Conservation (phyloP, 2,329 filamentous ascomycete species). For the Neopestalotiopsis sp. region DNA sequence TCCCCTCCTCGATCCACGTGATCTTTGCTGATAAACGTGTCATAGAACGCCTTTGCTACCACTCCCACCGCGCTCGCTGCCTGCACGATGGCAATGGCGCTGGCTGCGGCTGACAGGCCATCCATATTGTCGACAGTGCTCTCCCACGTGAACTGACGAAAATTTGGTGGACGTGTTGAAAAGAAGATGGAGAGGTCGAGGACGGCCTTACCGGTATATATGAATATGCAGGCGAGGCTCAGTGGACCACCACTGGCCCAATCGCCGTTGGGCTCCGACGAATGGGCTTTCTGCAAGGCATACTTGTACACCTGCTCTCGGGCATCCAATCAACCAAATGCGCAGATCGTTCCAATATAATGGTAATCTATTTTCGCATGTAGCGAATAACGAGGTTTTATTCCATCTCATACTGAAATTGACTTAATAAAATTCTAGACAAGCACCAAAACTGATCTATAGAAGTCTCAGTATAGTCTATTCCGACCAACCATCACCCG, state of each 20-base stretch:
- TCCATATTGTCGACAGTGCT: neutral
- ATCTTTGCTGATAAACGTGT: constrained; percentile 12
- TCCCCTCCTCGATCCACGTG: neutral
- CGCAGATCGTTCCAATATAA: neutral
- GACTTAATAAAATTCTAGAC: neutral
- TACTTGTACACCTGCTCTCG: neutral
- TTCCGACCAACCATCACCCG: constrained; percentile 47
- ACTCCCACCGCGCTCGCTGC: neutral
- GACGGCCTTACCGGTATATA: neutral
- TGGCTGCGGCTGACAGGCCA: constrained; percentile 1
- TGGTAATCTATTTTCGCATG: no score
- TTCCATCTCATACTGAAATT: no score
- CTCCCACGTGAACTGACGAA: neutral
- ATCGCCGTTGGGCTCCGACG: neutral
- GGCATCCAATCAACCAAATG: neutral
- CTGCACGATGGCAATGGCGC: constrained; percentile 8
- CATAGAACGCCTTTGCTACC: constrained; percentile 12
- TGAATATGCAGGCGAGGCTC: neutral
- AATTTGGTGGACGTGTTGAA: neutral
- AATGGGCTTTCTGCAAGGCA: neutral
- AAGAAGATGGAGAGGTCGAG: neutral
- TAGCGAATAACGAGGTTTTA: no score
- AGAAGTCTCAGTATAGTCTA: constrained; percentile 3
- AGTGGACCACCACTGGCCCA: neutral
- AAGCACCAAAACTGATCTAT: neutral